Percentiles rank a stretch among this genome's conserved stretches.
Evolutionary conservation across 108 stramenopile species (phyloP).

Genomic region (Cyclostephanos invisitatus): DNA sequence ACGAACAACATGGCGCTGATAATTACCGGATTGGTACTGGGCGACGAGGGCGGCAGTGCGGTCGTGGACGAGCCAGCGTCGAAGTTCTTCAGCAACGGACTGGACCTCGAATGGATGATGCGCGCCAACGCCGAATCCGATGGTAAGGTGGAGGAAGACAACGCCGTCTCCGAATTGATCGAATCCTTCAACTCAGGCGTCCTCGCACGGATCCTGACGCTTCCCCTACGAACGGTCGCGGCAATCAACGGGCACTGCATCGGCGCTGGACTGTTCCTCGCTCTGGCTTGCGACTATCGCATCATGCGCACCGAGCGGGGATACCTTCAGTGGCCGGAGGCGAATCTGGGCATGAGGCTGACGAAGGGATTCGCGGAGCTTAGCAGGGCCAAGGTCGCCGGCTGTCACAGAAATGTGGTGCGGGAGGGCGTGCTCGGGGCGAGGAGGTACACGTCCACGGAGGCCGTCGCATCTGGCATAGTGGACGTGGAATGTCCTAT

Average conservation of each 20-base stretch:
- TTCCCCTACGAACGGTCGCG: constrained; percentile 61
- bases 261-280: constrained; percentile 66
- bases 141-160: not conserved
- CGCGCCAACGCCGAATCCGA: constrained; percentile 6
- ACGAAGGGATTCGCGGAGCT: constrained; percentile 68
- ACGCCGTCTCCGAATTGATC: constrained; percentile 39
- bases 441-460: constrained; percentile 44
- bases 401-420: constrained; percentile 15
- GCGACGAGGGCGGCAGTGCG: not conserved
- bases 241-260: constrained; percentile 72
- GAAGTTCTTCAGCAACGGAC: constrained; percentile 69
- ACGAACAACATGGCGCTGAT: constrained; percentile 44
- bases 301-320: constrained; percentile 64
- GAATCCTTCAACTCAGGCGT: constrained; percentile 42
- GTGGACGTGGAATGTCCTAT: constrained; percentile 46
- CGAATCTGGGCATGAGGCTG: constrained; percentile 58
- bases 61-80: not conserved
- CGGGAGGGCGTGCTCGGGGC: constrained; percentile 54
- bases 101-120: constrained; percentile 62
- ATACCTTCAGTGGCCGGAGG: constrained; percentile 63
- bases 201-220: constrained; percentile 53
- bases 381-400: constrained; percentile 58
- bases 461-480: constrained; percentile 42
- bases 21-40: constrained; percentile 28
- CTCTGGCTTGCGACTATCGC: constrained; percentile 64